Evolutionary conservation across 202 grass and related monocot genomes (phyloP).

Genomic region (Tripidium arundinaceum): DNA sequence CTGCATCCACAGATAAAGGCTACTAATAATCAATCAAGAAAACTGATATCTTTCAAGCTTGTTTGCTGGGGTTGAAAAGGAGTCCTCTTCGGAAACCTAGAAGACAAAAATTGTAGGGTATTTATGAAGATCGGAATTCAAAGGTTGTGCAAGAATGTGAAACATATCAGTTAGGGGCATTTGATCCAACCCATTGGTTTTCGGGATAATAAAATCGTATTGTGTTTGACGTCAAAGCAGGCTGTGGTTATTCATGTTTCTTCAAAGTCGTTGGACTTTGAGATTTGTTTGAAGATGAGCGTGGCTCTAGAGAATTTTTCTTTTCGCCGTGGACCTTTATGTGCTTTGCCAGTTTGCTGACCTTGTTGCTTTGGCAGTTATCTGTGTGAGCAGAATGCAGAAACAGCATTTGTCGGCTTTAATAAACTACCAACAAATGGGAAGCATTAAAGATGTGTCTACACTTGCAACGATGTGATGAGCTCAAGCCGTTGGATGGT

Average conservation of each 20-base stretch:
- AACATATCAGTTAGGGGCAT: too few species aligned
- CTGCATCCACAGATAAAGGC: too few species aligned
- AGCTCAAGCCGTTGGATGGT: neutral
- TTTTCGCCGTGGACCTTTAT: neutral
- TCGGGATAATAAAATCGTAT: too few species aligned
- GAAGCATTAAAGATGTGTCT: neutral
- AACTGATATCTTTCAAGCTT: too few species aligned
- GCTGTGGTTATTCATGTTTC: neutral
- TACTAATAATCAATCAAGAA: too few species aligned
- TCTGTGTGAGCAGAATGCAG: conserved; percentile 1
- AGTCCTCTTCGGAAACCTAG: neutral
- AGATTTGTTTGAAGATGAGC: neutral
- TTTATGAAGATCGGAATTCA: too few species aligned
- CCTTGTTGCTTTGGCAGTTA: conserved; percentile 4
- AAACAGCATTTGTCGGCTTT: neutral
- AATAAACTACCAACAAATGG: neutral
- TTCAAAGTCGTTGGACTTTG: neutral
- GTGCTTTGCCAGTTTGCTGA: neutral
- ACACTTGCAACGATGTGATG: conserved; percentile 7
- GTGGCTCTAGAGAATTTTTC: neutral
- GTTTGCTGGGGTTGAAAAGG: too few species aligned
- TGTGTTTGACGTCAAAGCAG: neutral
- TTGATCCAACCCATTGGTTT: too few species aligned
- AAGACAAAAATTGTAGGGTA: neutral
- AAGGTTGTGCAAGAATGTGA: too few species aligned